Percentiles rank a stretch among this genome's conserved stretches.
These are phyloP conservation scores for Termitomyces sp. DNA, from an alignment of 768 basidiomycete species.

Conservation along the genomic window DNA sequence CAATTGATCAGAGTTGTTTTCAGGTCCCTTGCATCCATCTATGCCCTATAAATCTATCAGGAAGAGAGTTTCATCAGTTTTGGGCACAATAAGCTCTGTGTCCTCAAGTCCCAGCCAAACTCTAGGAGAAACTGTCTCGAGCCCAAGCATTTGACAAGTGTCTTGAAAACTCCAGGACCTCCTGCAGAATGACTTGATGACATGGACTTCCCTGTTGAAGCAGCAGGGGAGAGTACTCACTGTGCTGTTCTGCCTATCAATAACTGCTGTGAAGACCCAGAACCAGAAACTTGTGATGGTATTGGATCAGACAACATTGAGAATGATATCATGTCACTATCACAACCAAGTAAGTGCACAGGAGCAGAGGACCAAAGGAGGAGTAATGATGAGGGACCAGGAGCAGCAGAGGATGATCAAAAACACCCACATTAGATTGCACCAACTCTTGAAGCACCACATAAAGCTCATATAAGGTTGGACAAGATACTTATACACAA, in stretches of 20 bases:
- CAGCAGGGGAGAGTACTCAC: not conserved
- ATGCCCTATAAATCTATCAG: not conserved
- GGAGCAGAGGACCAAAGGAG: not conserved
- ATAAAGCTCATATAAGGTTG: not conserved
- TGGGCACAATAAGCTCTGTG: not conserved
- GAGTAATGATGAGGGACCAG: conserved; percentile 1
- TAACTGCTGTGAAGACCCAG: not conserved
- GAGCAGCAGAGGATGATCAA: conserved; percentile 1
- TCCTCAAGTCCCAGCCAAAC: not conserved
- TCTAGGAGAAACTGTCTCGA: not conserved
- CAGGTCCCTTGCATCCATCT: not conserved
- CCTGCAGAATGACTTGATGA: not conserved
- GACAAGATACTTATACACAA: not conserved
- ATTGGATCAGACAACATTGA: not conserved
- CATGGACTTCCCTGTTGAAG: not conserved
- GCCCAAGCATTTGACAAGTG: not conserved
- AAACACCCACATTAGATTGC: not conserved
- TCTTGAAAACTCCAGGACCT: not conserved
- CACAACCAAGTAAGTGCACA: not conserved
- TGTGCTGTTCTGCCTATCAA: not conserved
- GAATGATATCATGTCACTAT: not conserved
- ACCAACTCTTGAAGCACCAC: conserved; percentile 1
- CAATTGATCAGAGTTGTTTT: not conserved
- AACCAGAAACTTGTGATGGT: not conserved
- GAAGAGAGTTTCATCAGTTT: not conserved